Base-by-base conservation (phyloP, 805 yeast genomes). In the Brettanomyces nanus region DNA sequence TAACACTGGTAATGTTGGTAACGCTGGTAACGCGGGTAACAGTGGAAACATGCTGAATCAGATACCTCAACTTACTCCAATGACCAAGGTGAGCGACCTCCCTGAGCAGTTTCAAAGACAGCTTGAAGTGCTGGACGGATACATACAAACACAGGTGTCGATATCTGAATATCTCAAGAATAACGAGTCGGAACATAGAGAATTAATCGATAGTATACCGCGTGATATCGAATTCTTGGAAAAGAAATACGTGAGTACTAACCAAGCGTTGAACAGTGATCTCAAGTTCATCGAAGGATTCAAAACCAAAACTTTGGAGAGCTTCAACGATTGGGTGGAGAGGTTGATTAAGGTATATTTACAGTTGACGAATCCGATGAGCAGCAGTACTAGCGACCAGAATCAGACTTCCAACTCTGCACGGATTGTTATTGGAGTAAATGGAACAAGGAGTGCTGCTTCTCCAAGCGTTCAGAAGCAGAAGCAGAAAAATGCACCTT, bases 1-100 rank as follows among this genome's bases (percentile, higher is more conserved):
- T 19, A 17, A 17, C 19, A 23, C 25, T 4, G 18, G 5, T 18
- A n/a, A n/a, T 33, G 33, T 23, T 23, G 39, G 25, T 28, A 34
- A 22, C 47, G 42, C 19, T 44, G 38, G 18, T 48, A 44, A 29
- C 62, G 58, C 19, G 9, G 17, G 5, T 27, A 27, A 27, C 20
- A 19, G 25, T n/a, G 14, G 19, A 5, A 23, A 23, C 19, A 20
- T 15, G n/a, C 10, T 15, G 6, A 15, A 26, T 19, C n/a, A 33
- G 9, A 7, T 10, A 7, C 33, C 19, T 7, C 68, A 64, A 25
- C 63, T 84, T 32, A 80, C 82, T 9, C 77, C 87, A 11, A 75
- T 84, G 77, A 80, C 90, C 1, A 70, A 82, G 35, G 82, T 84
- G 7, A 75, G 77, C 6, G 90, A 82, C 42, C 61, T 84, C 28